Evolutionary conservation across 208 protist species (phyloP).

Genomic region (Crithidia mellificae): DNA sequence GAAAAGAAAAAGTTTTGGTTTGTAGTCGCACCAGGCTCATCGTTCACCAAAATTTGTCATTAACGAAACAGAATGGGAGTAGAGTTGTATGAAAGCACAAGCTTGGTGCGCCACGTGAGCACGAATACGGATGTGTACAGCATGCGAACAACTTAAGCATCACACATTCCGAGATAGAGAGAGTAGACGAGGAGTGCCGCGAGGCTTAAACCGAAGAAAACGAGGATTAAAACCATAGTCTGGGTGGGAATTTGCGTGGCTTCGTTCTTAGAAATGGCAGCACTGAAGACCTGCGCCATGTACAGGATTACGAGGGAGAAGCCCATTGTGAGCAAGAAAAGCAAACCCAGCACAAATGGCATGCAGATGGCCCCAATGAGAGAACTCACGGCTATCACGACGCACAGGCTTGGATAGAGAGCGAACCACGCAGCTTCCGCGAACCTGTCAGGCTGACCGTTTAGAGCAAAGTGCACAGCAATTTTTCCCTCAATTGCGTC

Average conservation of each 20-base stretch:
- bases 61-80: no score
- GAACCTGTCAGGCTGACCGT: constrained; percentile 9
- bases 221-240: background rate
- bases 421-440: background rate
- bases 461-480: constrained; percentile 12
- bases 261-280: background rate
- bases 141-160: no score
- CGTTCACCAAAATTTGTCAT: no score
- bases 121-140: no score
- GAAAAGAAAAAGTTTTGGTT: background rate
- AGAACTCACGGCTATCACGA: constrained; percentile 1
- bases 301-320: constrained; percentile 6
- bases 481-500: background rate
- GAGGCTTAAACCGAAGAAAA: background rate
- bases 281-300: constrained; percentile 13
- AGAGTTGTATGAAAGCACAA: no score
- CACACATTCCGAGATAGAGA: no score
- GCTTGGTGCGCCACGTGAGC: no score
- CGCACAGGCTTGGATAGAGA: background rate
- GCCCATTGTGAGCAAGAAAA: constrained; percentile 6
- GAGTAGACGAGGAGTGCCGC: constrained; percentile 3
- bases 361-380: background rate
- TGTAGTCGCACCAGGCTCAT: no score
- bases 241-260: background rate
- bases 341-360: background rate